Conservation (phyloP, 192 early-diverging fungal genomes). For the Podila minutissima region DNA sequence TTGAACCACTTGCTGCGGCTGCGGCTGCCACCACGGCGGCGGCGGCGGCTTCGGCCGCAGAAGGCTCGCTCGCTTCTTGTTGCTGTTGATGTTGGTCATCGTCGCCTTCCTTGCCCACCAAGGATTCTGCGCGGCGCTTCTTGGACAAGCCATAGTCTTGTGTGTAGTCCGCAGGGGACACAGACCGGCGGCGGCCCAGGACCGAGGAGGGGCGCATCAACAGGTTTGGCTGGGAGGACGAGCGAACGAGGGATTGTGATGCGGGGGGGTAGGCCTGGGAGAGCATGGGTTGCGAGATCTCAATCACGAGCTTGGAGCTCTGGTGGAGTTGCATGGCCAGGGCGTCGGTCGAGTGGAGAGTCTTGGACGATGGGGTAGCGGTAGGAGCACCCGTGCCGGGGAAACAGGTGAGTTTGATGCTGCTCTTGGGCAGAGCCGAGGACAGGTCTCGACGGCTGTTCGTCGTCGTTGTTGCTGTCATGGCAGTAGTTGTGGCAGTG, state of each 20-base stretch:
- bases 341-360: slow-evolving; percentile 18
- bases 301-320: slow-evolving; percentile 43
- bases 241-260: neutral
- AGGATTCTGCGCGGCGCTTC: slow-evolving; percentile 23
- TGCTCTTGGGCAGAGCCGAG: slow-evolving; percentile 10
- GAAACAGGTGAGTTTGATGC: slow-evolving; percentile 42
- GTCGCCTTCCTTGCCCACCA: neutral
- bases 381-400: neutral
- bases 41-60: slow-evolving; percentile 20
- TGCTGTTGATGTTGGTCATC: neutral
- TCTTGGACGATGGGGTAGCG: neutral
- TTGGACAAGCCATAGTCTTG: slow-evolving; percentile 24
- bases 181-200: slow-evolving; percentile 26
- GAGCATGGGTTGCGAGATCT: slow-evolving; percentile 28
- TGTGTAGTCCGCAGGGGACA: slow-evolving; percentile 9
- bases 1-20: neutral
- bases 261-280: slow-evolving; percentile 12
- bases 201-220: slow-evolving; percentile 13
- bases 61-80: neutral
- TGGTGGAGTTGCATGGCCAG: slow-evolving; percentile 20
- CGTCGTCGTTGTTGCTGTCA: neutral
- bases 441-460: neutral
- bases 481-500: neutral
- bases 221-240: slow-evolving; percentile 31
- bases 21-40: slow-evolving; percentile 23